A percentile compares a stretch with the other conserved stretches of the same genome.
Evolutionary conservation across 2,329 filamentous ascomycete genomes (phyloP).

Genomic region (Calycina herbarum): DNA sequence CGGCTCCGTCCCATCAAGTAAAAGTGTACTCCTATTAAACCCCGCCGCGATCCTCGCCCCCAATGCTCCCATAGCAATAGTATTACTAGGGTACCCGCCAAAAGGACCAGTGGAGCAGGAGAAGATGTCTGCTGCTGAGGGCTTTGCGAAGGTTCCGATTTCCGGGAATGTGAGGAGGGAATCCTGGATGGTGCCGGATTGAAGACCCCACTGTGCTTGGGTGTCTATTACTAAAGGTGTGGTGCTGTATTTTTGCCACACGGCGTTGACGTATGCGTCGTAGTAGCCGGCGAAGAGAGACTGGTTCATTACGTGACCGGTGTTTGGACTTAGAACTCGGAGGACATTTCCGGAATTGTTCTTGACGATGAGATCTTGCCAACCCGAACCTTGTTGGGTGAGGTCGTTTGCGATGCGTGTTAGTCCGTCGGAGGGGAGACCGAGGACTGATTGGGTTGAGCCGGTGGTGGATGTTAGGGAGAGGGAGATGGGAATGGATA

Average conservation of each 20-base stretch:
- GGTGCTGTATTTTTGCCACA: conserved; percentile 43
- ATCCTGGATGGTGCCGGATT: conserved; percentile 48
- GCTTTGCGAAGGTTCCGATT: conserved; percentile 54
- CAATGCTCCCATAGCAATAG: conserved; percentile 22
- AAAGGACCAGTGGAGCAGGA: conserved; percentile 66
- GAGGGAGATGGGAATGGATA: conserved; percentile 62
- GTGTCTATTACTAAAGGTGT: conserved; percentile 60
- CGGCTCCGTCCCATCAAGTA: conserved; percentile 49
- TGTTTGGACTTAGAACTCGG: conserved; percentile 46
- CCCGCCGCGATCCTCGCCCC: conserved; percentile 30
- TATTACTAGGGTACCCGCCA: conserved; percentile 34
- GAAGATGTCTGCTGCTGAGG: conserved; percentile 63
- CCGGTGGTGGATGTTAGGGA: conserved; percentile 47
- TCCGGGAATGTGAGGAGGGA: conserved; percentile 39
- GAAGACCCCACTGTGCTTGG: conserved; percentile 55
- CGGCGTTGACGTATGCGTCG: conserved; percentile 46
- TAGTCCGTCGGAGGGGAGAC: conserved; percentile 59
- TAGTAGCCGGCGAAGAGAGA: conserved; percentile 45
- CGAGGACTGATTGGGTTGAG: conserved; percentile 52
- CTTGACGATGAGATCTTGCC: conserved; percentile 55
- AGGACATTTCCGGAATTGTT: conserved; percentile 36
- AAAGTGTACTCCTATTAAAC: conserved; percentile 32
- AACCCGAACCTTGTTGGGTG: conserved; percentile 55
- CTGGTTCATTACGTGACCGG: conserved; percentile 40
- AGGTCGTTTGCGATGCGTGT: conserved; percentile 55